A percentile compares a stretch with the other conserved stretches of the same genome.
Evolutionary conservation across 805 yeast species (phyloP).

Genomic region (Aciculoconidium aculeatum): DNA sequence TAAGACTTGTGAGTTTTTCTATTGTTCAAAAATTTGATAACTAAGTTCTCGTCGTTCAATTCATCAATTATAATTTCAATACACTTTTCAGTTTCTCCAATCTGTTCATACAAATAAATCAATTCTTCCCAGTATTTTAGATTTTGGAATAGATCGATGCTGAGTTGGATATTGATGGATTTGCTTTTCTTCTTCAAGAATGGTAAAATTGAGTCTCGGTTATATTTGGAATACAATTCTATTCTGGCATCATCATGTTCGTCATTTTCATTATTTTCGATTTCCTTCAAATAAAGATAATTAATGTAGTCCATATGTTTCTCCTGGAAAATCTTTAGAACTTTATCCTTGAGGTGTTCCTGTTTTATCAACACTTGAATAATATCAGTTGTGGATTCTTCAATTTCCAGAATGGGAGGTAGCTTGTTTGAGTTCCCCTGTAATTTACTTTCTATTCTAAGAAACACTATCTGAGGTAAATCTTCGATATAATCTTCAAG

Average conservation of each 20-base stretch:
- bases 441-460: slow-evolving; percentile 37
- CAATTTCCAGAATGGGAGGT: slow-evolving; percentile 37
- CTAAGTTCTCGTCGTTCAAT: slow-evolving; percentile 71
- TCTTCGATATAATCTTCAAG: slow-evolving; percentile 42
- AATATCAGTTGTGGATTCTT: slow-evolving; percentile 35
- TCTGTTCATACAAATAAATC: slow-evolving; percentile 73
- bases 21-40: slow-evolving; percentile 53
- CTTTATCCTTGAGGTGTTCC: slow-evolving; percentile 47
- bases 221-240: slow-evolving; percentile 56
- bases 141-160: slow-evolving; percentile 61
- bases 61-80: slow-evolving; percentile 70
- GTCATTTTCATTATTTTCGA: slow-evolving; percentile 40
- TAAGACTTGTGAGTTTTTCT: slow-evolving; percentile 1
- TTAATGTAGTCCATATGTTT: slow-evolving; percentile 44
- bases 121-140: slow-evolving; percentile 47
- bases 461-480: slow-evolving; percentile 46
- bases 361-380: slow-evolving; percentile 54
- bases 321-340: slow-evolving; percentile 44
- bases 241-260: slow-evolving; percentile 66
- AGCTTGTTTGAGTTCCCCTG: slow-evolving; percentile 9
- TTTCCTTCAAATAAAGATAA: slow-evolving; percentile 57
- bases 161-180: slow-evolving; percentile 4
- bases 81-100: slow-evolving; percentile 77
- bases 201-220: slow-evolving; percentile 47
- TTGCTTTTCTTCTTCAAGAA: slow-evolving; percentile 51